phyloP scores from a whole-genome alignment of 1,139 yeast genomes.

The Yamadazyma diddensiae region DNA sequence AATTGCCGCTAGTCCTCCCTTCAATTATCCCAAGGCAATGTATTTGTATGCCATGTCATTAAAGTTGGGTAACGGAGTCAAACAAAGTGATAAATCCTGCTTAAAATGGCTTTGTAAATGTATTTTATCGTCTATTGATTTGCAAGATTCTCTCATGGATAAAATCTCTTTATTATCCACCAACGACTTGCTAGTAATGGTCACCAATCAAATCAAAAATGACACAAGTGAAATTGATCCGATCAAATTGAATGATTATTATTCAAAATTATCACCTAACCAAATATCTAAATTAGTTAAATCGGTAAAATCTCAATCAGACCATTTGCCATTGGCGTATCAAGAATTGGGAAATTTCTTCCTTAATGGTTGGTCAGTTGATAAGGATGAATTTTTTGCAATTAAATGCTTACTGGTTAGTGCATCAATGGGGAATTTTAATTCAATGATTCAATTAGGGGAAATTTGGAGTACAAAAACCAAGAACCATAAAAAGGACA shows the following conservation, averaged over 20 bases:
- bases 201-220: constrained; percentile 23
- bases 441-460: constrained; percentile 72
- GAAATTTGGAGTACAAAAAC: constrained; percentile 64
- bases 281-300: constrained; percentile 27
- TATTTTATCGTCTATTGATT: constrained; percentile 18
- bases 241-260: constrained; percentile 22
- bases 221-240: constrained; percentile 31
- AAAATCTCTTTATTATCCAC: constrained; percentile 28
- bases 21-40: constrained; percentile 60
- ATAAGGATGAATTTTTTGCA: constrained; percentile 56
- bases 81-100: constrained; percentile 55
- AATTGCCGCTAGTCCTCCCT: constrained; percentile 58
- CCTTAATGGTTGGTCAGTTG: constrained; percentile 59
- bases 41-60: constrained; percentile 68
- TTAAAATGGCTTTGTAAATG: constrained; percentile 58
- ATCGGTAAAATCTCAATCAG: constrained; percentile 26
- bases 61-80: constrained; percentile 69
- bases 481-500: constrained; percentile 54
- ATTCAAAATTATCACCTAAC: constrained; percentile 22
- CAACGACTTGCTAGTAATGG: constrained; percentile 29
- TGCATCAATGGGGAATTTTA: constrained; percentile 66
- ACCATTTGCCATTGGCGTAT: constrained; percentile 32
- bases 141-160: constrained; percentile 12
- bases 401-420: constrained; percentile 62
- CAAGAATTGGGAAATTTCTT: constrained; percentile 62